Conservation (phyloP, 192 early-diverging fungal genomes). For the Chytriomyces hyalinus region DNA sequence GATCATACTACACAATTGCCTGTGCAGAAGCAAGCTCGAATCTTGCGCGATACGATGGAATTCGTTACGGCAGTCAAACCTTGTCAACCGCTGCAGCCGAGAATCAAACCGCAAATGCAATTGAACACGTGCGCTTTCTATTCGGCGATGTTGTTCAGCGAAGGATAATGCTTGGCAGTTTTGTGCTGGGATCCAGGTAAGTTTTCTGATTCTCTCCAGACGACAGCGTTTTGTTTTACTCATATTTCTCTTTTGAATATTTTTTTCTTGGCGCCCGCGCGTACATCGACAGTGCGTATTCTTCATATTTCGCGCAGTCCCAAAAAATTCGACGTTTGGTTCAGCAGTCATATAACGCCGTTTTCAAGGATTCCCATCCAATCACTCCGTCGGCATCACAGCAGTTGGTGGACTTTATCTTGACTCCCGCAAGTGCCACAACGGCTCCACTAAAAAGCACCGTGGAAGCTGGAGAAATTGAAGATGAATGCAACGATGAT, state of each 20-base stretch:
- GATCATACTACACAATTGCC: slow-evolving; percentile 87
- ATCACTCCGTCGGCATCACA: slow-evolving; percentile 31
- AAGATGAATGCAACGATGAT: slow-evolving; percentile 91
- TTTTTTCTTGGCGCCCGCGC: too few species aligned
- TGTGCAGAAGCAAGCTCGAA: slow-evolving; percentile 92
- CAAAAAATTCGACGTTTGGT: slow-evolving; percentile 82
- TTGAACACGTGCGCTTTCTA: slow-evolving; percentile 63
- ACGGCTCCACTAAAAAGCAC: slow-evolving; percentile 52
- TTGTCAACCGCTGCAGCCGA: background rate
- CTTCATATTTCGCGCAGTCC: slow-evolving; percentile 77
- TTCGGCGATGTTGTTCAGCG: slow-evolving; percentile 83
- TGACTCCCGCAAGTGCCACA: slow-evolving; percentile 85
- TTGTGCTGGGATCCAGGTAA: slow-evolving; percentile 78
- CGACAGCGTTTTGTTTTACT: background rate
- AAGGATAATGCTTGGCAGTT: slow-evolving; percentile 87
- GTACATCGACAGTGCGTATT: slow-evolving; percentile 51
- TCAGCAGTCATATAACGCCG: slow-evolving; percentile 75
- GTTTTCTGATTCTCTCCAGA: background rate
- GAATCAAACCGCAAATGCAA: background rate
- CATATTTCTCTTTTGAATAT: too few species aligned
- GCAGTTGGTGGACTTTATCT: slow-evolving; percentile 63
- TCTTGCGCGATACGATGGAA: slow-evolving; percentile 84
- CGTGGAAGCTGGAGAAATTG: slow-evolving; percentile 52
- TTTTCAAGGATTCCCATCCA: slow-evolving; percentile 72
- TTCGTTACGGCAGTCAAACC: slow-evolving; percentile 70